A percentile compares a stretch with the other conserved stretches of the same genome.
Evolutionary conservation across 1,139 yeast genomes (phyloP).

Genomic region (Tardiomyces digboiensis): DNA sequence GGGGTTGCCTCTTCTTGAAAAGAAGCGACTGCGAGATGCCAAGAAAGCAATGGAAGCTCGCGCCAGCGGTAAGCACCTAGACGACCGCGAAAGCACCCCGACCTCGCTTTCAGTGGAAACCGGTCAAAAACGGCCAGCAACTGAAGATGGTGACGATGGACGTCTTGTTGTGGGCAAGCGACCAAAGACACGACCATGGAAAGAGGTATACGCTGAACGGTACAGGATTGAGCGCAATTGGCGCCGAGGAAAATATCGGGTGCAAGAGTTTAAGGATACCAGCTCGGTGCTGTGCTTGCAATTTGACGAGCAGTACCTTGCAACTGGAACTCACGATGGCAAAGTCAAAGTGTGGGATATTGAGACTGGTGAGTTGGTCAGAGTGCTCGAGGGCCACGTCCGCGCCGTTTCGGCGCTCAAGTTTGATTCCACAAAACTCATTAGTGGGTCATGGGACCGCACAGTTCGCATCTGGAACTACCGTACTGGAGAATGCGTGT

Average conservation of each 20-base stretch:
- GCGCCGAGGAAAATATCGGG: conserved; percentile 69
- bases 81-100: neutral
- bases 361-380: conserved; percentile 65
- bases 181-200: conserved; percentile 76
- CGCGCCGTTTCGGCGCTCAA: conserved; percentile 77
- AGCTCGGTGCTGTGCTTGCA: conserved; percentile 85
- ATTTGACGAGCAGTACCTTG: conserved; percentile 64
- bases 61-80: conserved; percentile 4
- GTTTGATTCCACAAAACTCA: conserved; percentile 81
- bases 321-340: conserved; percentile 89
- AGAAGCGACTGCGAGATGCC: conserved; percentile 26
- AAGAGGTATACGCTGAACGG: conserved; percentile 85
- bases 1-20: conserved; percentile 83
- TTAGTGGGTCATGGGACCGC: conserved; percentile 86
- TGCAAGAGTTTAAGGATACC: conserved; percentile 63
- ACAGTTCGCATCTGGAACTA: conserved; percentile 96
- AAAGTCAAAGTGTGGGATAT: conserved; percentile 88
- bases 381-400: conserved; percentile 73
- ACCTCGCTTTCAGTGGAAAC: no score
- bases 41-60: conserved; percentile 23
- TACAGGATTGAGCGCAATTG: conserved; percentile 88
- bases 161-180: conserved; percentile 1
- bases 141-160: neutral
- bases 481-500: conserved; percentile 86
- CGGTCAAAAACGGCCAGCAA: neutral